phyloP scores from a whole-genome alignment of 495 filamentous ascomycete genomes.

The Aspergillus heteromorphus region DNA sequence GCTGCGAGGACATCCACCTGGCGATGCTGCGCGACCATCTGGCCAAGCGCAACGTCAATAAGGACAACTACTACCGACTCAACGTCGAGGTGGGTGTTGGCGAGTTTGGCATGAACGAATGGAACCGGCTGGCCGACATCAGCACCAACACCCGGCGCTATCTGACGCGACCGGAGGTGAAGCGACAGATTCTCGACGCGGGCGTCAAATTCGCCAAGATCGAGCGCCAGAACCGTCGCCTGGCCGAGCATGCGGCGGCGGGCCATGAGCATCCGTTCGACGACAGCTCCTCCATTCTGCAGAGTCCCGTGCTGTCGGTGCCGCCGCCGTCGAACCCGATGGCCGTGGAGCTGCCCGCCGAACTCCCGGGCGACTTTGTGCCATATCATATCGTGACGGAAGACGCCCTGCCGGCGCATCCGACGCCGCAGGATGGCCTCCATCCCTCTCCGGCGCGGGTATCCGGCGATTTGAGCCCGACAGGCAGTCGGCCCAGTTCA shows the following conservation, averaged over 20 bases:
- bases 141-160: constrained; percentile 85
- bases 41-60: constrained; percentile 68
- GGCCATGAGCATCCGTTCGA: constrained; percentile 9
- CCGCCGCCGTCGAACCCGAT: constrained; percentile 40
- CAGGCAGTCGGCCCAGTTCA: constrained; percentile 30
- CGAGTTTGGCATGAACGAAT: constrained; percentile 98
- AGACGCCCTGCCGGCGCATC: constrained; percentile 29
- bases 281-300: constrained; percentile 12
- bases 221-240: constrained; percentile 56
- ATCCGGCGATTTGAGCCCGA: constrained; percentile 32
- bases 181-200: constrained; percentile 66
- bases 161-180: constrained; percentile 65
- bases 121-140: constrained; percentile 88
- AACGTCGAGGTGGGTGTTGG: constrained; percentile 97
- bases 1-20: constrained; percentile 86
- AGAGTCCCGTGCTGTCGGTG: constrained; percentile 21
- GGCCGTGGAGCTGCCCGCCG: constrained; percentile 62
- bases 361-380: constrained; percentile 36
- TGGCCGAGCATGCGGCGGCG: constrained; percentile 37
- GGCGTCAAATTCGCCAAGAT: constrained; percentile 83
- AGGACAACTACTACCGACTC: constrained; percentile 92
- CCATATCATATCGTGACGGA: constrained; percentile 29
- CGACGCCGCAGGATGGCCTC: constrained; percentile 27
- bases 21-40: constrained; percentile 74
- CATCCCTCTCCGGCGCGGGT: constrained; percentile 27